A percentile compares a stretch with the other conserved stretches of the same genome.
Evolutionary conservation across 441 rosid genomes (phyloP).

Genomic region (Brassica balearica): DNA sequence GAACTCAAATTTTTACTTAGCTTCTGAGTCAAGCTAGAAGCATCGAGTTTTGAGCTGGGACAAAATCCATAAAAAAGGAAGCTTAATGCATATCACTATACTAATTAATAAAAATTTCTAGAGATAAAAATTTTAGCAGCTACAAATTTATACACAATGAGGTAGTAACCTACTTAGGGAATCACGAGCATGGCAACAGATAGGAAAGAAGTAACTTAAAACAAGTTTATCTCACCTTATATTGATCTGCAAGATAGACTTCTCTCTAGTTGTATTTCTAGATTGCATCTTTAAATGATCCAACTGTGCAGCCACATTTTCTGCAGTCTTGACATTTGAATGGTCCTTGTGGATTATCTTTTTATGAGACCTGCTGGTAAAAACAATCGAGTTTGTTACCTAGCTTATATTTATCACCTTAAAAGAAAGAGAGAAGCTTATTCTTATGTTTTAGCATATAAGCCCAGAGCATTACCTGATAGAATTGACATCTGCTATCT

Average conservation of each 20-base stretch:
- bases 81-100: too few species aligned
- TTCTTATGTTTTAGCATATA: constrained; percentile 23
- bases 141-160: constrained; percentile 8
- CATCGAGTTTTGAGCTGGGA: constrained; percentile 56
- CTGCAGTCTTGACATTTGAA: constrained; percentile 31
- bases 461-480: constrained; percentile 28
- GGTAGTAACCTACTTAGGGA: neutral
- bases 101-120: too few species aligned
- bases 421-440: neutral
- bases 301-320: constrained; percentile 42
- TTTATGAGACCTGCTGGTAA: constrained; percentile 32
- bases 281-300: constrained; percentile 44
- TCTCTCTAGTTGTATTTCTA: constrained; percentile 46
- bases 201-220: neutral
- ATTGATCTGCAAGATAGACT: constrained; percentile 45
- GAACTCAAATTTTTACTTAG: constrained; percentile 47
- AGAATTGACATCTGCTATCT: constrained; percentile 14
- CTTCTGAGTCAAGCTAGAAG: constrained; percentile 51
- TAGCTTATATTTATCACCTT: neutral
- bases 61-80: constrained; percentile 25
- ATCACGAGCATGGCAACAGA: constrained; percentile 14
- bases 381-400: neutral
- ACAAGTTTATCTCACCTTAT: constrained; percentile 37
- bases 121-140: too few species aligned
- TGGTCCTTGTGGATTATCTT: constrained; percentile 39